Conservation (phyloP, 495 filamentous ascomycete species). For the Elaphomyces granulatus region DNA sequence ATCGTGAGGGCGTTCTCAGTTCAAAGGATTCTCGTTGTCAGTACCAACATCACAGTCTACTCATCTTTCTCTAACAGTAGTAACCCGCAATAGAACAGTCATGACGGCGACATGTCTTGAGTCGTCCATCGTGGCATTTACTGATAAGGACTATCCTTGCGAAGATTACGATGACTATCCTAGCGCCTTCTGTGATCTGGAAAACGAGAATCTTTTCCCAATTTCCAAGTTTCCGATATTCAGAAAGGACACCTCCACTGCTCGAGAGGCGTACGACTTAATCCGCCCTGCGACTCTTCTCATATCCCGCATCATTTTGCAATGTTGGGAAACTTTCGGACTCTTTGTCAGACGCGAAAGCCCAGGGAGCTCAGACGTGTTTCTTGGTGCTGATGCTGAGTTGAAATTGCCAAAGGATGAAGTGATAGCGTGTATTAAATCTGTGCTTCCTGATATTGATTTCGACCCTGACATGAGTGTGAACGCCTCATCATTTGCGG, state of each 20-base stretch:
- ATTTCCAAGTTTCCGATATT: neutral
- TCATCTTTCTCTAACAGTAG: too few relatives aligned
- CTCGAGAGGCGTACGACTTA: too few relatives aligned
- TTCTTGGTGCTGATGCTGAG: neutral
- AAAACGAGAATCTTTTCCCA: conserved; percentile 1
- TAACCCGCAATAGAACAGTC: too few relatives aligned
- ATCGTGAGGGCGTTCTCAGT: too few relatives aligned
- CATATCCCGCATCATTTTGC: neutral
- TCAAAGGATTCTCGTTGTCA: too few relatives aligned
- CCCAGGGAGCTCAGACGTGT: neutral
- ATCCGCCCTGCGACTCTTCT: neutral
- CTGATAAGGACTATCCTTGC: too few relatives aligned
- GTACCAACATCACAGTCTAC: too few relatives aligned
- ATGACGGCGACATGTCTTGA: too few relatives aligned
- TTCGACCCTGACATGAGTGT: neutral
- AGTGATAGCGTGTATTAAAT: neutral
- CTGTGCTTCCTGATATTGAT: neutral
- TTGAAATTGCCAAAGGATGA: neutral
- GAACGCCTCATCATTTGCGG: neutral
- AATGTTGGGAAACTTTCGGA: neutral
- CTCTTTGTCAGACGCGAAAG: neutral
- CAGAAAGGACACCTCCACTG: too few relatives aligned
- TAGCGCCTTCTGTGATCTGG: neutral
- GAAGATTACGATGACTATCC: too few relatives aligned
- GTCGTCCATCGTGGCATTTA: too few relatives aligned